Evolutionary conservation across 73 alveolate genomes (phyloP).

Genomic region (Loxodes magnus): DNA sequence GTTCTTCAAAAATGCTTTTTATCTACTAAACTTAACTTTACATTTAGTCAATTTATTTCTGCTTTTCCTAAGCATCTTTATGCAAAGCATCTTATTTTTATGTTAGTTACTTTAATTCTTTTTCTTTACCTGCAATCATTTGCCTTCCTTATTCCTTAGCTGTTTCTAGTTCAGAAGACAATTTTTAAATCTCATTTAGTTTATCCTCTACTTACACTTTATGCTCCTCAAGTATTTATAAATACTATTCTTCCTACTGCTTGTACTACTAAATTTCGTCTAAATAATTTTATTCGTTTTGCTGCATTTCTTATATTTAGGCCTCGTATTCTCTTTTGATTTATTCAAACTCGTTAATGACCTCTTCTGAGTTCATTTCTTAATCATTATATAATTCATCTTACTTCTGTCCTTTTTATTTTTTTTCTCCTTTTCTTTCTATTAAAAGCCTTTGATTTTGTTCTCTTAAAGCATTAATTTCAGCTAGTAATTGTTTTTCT

Average conservation of each 20-base stretch:
- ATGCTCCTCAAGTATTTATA: too few relatives aligned
- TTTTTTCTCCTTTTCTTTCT: background rate
- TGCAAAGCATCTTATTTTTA: too few relatives aligned
- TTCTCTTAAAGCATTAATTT: background rate
- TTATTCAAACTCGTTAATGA: background rate
- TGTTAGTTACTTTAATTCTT: too few relatives aligned
- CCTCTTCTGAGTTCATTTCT: background rate
- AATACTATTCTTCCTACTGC: background rate
- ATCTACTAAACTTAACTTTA: too few relatives aligned
- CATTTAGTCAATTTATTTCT: too few relatives aligned
- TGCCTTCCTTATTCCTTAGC: too few relatives aligned
- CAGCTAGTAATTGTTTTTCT: slow-evolving; percentile 6
- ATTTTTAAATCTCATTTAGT: too few relatives aligned
- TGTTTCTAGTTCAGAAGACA: too few relatives aligned
- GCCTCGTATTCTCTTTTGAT: background rate
- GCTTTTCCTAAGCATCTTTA: too few relatives aligned
- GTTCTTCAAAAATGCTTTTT: too few relatives aligned
- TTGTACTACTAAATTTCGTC: background rate
- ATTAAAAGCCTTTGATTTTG: background rate
- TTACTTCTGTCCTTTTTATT: background rate
- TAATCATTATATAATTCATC: background rate
- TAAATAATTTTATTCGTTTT: background rate
- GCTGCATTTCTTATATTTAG: background rate
- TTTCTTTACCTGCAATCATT: too few relatives aligned
- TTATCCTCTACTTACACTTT: too few relatives aligned